Conservation (phyloP, 257 asterid genomes). For the Ilex aquifolium region DNA sequence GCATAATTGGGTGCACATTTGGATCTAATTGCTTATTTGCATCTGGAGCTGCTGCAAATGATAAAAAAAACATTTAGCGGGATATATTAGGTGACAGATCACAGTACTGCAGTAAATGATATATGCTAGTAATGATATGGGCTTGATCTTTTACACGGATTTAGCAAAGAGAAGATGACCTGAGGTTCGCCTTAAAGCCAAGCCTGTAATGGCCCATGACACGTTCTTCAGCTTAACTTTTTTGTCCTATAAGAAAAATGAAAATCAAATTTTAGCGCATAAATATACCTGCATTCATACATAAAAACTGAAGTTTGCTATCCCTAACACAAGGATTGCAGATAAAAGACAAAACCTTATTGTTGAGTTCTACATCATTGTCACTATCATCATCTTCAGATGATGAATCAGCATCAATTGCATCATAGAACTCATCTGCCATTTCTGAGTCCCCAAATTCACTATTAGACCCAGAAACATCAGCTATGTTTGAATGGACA, state of each 20-base stretch:
- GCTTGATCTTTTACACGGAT: neutral
- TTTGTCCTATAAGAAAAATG: conserved; percentile 39
- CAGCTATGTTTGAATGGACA: conserved; percentile 52
- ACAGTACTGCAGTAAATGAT: too few relatives aligned
- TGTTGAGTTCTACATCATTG: conserved; percentile 37
- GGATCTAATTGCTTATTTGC: conserved; percentile 45
- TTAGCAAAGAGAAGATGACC: conserved; percentile 36
- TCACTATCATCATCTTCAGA: conserved; percentile 59
- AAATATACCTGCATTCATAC: neutral
- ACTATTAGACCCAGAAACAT: conserved; percentile 40
- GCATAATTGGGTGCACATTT: conserved; percentile 42
- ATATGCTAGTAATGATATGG: too few relatives aligned
- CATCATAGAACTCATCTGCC: conserved; percentile 87
- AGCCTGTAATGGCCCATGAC: conserved; percentile 82
- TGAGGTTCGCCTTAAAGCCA: conserved; percentile 42
- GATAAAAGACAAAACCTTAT: conserved; percentile 39
- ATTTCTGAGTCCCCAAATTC: conserved; percentile 64
- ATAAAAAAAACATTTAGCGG: neutral
- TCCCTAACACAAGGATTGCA: neutral
- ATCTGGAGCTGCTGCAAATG: conserved; percentile 39
- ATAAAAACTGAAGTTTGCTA: neutral
- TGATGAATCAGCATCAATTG: conserved; percentile 67
- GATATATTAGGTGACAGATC: too few relatives aligned
- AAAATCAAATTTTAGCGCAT: neutral
- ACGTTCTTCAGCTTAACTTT: conserved; percentile 67